Percentiles rank a stretch among this genome's conserved stretches.
Evolutionary conservation across 345 rosid species (phyloP).

Genomic region (Mangifera indica): DNA sequence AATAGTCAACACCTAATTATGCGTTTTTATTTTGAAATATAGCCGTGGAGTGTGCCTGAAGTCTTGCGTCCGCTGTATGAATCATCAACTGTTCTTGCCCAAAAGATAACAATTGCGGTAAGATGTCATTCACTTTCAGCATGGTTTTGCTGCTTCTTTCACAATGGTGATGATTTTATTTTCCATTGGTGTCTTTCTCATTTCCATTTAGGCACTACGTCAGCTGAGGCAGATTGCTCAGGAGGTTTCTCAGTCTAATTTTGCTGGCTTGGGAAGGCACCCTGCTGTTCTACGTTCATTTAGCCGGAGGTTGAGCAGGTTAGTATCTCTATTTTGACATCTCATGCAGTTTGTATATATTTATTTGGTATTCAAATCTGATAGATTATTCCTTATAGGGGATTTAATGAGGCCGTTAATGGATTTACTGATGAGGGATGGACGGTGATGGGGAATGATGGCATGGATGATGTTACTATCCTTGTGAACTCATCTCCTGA

Average conservation of each 20-base stretch:
- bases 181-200: constrained; percentile 1
- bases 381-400: constrained; percentile 45
- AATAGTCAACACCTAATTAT: not conserved
- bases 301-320: constrained; percentile 98
- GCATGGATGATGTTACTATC: constrained; percentile 93
- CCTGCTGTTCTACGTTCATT: constrained; percentile 93
- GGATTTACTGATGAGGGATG: constrained; percentile 98
- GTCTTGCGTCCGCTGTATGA: constrained; percentile 94
- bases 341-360: not conserved
- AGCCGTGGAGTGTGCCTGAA: constrained; percentile 99
- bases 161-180: not conserved
- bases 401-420: constrained; percentile 95
- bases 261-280: constrained; percentile 85
- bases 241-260: constrained; percentile 81
- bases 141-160: not conserved
- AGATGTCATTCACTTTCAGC: constrained; percentile 23
- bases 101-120: constrained; percentile 96
- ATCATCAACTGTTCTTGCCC: constrained; percentile 94
- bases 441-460: constrained; percentile 88
- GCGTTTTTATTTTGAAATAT: constrained; percentile 25
- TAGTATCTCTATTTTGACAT: constrained; percentile 18
- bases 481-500: constrained; percentile 93
- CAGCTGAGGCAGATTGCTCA: constrained; percentile 94
- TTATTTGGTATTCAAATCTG: constrained; percentile 13
- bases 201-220: constrained; percentile 66